phyloP scores from a whole-genome alignment of 1,139 yeast species.

The Pichia sp. region DNA sequence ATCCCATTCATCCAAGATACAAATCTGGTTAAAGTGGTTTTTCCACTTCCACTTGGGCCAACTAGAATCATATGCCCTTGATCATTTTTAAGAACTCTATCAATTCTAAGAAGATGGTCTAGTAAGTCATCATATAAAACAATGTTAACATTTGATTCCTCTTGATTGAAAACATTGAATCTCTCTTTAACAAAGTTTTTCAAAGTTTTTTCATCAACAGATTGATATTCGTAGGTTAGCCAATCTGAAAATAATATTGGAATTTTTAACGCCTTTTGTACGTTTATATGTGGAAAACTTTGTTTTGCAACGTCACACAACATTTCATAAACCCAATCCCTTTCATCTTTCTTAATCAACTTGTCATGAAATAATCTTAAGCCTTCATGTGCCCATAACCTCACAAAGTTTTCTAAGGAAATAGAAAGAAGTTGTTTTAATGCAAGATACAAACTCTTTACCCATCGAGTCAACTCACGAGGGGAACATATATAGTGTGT shows the following conservation, averaged over 20 bases:
- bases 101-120: slow-evolving; percentile 72
- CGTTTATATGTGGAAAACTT: slow-evolving; percentile 44
- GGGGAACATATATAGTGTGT: slow-evolving; percentile 79
- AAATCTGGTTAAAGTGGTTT: slow-evolving; percentile 67
- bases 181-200: slow-evolving; percentile 55
- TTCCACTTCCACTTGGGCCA: slow-evolving; percentile 85
- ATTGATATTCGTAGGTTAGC: slow-evolving; percentile 58
- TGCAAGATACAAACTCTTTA: slow-evolving; percentile 65
- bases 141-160: slow-evolving; percentile 56
- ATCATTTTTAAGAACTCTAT: slow-evolving; percentile 73
- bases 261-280: slow-evolving; percentile 32
- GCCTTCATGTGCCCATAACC: slow-evolving; percentile 82
- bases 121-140: slow-evolving; percentile 66
- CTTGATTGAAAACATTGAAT: slow-evolving; percentile 68
- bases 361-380: slow-evolving; percentile 72
- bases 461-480: slow-evolving; percentile 87
- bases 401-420: slow-evolving; percentile 35
- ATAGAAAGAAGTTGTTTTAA: slow-evolving; percentile 31
- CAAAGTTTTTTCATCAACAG: slow-evolving; percentile 48
- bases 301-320: slow-evolving; percentile 34
- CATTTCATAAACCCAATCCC: slow-evolving; percentile 44
- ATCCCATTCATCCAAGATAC: slow-evolving; percentile 92
- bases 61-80: slow-evolving; percentile 88
- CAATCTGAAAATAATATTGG: slow-evolving; percentile 70
- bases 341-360: slow-evolving; percentile 44